A percentile compares a stretch with the other conserved stretches of the same genome.
Conservation (phyloP, 2,329 filamentous ascomycete genomes). For the Phyllosticta citrichinensis region DNA sequence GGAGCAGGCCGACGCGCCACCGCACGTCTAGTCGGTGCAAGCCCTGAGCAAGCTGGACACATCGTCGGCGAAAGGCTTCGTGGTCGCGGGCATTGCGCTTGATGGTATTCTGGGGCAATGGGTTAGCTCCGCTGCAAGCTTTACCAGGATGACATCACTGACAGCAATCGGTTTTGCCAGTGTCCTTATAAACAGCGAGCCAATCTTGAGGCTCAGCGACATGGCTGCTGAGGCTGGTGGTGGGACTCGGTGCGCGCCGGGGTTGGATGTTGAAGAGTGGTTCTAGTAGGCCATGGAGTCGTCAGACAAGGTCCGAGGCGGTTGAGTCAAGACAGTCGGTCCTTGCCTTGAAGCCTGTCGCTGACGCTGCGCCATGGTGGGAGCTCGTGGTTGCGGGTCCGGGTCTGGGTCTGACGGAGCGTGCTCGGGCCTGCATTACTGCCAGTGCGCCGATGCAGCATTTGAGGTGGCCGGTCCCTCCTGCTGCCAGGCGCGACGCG, state of each 20-base stretch:
- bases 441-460: background rate
- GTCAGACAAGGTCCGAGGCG: background rate
- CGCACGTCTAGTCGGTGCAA: slow-evolving; percentile 60
- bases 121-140: background rate
- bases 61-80: slow-evolving; percentile 53
- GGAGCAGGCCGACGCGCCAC: slow-evolving; percentile 54
- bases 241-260: background rate
- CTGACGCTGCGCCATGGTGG: slow-evolving; percentile 1
- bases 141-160: slow-evolving; percentile 21
- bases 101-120: slow-evolving; percentile 48
- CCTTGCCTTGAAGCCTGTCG: background rate
- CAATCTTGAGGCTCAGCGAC: slow-evolving; percentile 58
- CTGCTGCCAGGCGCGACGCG: background rate
- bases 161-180: slow-evolving; percentile 60
- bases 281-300: background rate
- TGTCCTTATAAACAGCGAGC: slow-evolving; percentile 54
- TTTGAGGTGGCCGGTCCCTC: background rate
- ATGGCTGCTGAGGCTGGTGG: slow-evolving; percentile 27
- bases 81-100: slow-evolving; percentile 60
- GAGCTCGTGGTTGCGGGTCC: slow-evolving; percentile 4
- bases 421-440: background rate
- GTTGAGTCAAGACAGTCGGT: background rate
- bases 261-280: background rate
- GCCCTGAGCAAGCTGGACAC: slow-evolving; percentile 52
- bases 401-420: background rate